Base-by-base conservation (phyloP, 306 rosid genomes). In the Quercus alba region DNA sequence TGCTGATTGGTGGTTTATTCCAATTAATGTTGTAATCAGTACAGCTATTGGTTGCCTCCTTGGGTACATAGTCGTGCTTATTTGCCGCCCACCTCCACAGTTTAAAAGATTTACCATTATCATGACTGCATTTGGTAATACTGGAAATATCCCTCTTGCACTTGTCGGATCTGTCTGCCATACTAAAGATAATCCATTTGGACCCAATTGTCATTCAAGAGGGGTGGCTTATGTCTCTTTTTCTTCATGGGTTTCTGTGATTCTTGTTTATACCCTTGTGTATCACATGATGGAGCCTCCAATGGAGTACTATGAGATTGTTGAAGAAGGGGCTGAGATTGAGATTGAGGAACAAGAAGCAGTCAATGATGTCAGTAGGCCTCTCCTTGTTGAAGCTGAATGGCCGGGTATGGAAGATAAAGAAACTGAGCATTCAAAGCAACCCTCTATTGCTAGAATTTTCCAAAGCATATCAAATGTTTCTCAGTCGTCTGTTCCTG, bases 261-360 rank as follows among this genome's bases (percentile, higher is more conserved):
- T 89, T 77, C 92, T 94, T 61, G 97, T 91, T 61, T 94, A 94
- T 81, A 94, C 97, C 56, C 79, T 94, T 78, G 98, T 94, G 56
- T 92, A 94, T 84, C 97, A 92, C 87, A 94, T 94, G 97, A 94
- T 94, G 98, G 97, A 94, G 81, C 98, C 98, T 78, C 97, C 98
- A 1, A 64, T 87, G 82, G 88, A 90, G 77, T 94, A 81, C 59
- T 89, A 89, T 66, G 96, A 90, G 77, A 64, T 92, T 71, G 88
- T 90, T 73, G 97, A 94, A 31, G 64, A 58, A 3, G 64, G 61
- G 12, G 41, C 1, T 72, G 89, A 83, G 49, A 89, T 84, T 72
- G 89, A 83, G 49, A 89, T 84, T 15, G 85, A 77, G 80, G 93
- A 88, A 84, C 26, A 72, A 10, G 56, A 2, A 6, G 10, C 77